Evolutionary conservation across 306 rosid species (phyloP).

Genomic region (Sechiopsis laciniata): DNA sequence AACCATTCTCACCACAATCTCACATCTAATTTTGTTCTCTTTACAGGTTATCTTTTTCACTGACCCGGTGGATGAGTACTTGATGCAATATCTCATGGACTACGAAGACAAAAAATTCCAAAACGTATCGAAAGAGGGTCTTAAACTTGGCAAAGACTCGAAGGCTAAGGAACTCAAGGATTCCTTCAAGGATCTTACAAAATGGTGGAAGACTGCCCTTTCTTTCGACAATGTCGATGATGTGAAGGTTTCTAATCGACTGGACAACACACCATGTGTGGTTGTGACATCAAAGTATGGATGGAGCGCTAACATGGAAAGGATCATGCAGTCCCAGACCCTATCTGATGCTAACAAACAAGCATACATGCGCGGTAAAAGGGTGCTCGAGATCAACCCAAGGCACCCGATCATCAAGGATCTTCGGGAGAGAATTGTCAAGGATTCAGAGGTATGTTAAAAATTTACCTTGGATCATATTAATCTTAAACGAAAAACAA

Average conservation of each 20-base stretch:
- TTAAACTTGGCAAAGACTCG: constrained; percentile 86
- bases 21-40: not conserved
- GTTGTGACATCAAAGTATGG: constrained; percentile 96
- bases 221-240: constrained; percentile 82
- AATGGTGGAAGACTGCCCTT: constrained; percentile 94
- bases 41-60: constrained; percentile 85
- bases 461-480: no score
- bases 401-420: constrained; percentile 97
- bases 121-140: constrained; percentile 97
- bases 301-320: constrained; percentile 99
- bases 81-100: constrained; percentile 99
- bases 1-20: no score
- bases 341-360: constrained; percentile 87
- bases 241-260: constrained; percentile 82
- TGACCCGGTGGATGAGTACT: constrained; percentile 93
- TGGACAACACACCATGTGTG: constrained; percentile 96
- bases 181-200: constrained; percentile 91
- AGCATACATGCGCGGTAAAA: constrained; percentile 96
- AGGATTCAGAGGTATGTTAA: constrained; percentile 68
- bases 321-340: constrained; percentile 94
- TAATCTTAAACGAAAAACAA: not conserved
- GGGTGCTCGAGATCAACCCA: constrained; percentile 98
- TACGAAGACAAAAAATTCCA: constrained; percentile 96
- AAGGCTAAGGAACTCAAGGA: constrained; percentile 89
- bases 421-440: constrained; percentile 80